Conservation (phyloP, 345 rosid species). For the Streptanthus diversifolius region DNA sequence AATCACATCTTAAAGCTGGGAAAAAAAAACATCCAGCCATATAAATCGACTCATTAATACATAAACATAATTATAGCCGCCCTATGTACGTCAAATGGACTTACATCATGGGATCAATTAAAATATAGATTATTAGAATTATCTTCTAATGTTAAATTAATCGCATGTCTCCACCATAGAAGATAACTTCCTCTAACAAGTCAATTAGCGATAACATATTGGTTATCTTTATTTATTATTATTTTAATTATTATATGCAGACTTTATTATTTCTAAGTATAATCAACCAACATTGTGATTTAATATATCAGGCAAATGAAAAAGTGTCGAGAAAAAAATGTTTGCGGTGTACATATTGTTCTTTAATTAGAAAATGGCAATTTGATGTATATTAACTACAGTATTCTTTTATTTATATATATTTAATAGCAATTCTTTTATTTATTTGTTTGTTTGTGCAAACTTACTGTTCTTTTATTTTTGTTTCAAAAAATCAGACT, state of each 20-base stretch:
- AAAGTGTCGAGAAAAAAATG: conserved; percentile 7
- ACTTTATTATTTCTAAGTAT: not conserved
- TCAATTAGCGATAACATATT: conserved; percentile 26
- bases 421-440: too few relatives aligned
- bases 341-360: not conserved
- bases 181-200: conserved; percentile 3
- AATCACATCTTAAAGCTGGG: conserved; percentile 25
- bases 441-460: too few relatives aligned
- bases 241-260: too few relatives aligned
- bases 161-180: conserved; percentile 19
- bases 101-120: not conserved
- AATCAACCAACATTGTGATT: not conserved
- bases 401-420: too few relatives aligned
- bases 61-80: conserved; percentile 11
- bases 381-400: not conserved
- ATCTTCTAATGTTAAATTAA: not conserved
- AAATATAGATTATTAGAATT: not conserved
- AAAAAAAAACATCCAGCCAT: conserved; percentile 27
- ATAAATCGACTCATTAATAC: conserved; percentile 18
- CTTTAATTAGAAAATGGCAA: not conserved
- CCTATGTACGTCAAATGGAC: conserved; percentile 24
- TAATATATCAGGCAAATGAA: not conserved
- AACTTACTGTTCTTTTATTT: not conserved
- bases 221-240: too few relatives aligned
- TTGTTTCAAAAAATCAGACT: conserved; percentile 7